Conservation (phyloP, 805 yeast genomes). For the Wickerhamomyces chambardii region DNA sequence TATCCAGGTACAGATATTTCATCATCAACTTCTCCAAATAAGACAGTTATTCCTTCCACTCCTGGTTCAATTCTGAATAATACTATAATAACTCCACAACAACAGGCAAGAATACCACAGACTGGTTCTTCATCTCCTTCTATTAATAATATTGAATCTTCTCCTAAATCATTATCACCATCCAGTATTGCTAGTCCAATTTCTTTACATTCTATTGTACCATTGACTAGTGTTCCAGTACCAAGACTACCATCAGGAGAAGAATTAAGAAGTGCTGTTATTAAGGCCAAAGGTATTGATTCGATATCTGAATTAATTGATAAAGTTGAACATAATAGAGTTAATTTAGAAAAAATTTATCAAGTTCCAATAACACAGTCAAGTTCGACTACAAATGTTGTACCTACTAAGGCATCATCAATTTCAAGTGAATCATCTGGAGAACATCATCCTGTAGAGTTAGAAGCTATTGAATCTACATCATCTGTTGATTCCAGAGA, state of each 20-base stretch:
- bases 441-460: background rate
- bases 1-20: conserved; percentile 12
- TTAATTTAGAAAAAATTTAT: conserved; percentile 42
- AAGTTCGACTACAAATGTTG: background rate
- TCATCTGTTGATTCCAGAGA: conserved; percentile 1
- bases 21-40: background rate
- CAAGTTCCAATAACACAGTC: conserved; percentile 15
- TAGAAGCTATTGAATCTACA: background rate
- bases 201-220: too few species aligned
- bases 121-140: background rate
- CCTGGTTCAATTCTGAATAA: background rate
- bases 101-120: too few species aligned
- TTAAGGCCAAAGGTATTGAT: conserved; percentile 68
- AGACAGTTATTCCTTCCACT: background rate
- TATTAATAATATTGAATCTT: background rate
- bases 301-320: conserved; percentile 59
- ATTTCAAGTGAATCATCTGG: background rate
- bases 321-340: conserved; percentile 48
- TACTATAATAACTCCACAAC: conserved; percentile 1
- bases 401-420: background rate
- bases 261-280: conserved; percentile 43
- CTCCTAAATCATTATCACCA: too few species aligned
- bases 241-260: conserved; percentile 36
- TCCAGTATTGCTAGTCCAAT: background rate
- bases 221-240: conserved; percentile 11